Evolutionary conservation across 2,329 filamentous ascomycete genomes (phyloP).

Genomic region (Alternaria longipes): DNA sequence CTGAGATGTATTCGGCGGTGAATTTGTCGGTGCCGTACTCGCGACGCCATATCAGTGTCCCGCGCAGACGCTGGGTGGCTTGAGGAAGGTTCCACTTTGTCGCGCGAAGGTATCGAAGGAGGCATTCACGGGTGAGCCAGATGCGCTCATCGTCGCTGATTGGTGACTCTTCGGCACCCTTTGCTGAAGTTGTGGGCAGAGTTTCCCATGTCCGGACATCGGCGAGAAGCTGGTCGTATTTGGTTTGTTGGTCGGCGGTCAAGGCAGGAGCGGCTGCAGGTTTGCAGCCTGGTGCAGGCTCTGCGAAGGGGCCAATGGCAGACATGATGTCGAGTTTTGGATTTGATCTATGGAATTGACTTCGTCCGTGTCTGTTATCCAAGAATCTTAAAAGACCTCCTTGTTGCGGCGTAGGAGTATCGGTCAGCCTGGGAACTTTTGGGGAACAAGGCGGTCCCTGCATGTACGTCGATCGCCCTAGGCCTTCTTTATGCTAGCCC

Average conservation of each 20-base stretch:
- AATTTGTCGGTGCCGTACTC: conserved; percentile 82
- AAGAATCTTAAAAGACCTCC: background rate
- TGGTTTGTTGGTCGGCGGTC: conserved; percentile 78
- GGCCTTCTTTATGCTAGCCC: conserved; percentile 24
- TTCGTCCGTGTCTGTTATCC: background rate
- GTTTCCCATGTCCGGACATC: conserved; percentile 76
- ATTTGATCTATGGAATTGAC: background rate
- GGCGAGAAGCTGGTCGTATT: conserved; percentile 80
- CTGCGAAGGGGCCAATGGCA: conserved; percentile 44
- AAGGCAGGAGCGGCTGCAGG: conserved; percentile 68
- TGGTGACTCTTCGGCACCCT: conserved; percentile 66
- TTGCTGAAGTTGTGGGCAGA: conserved; percentile 70
- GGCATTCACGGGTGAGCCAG: conserved; percentile 91
- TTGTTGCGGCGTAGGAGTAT: conserved; percentile 2
- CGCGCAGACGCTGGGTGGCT: conserved; percentile 79
- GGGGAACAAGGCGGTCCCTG: conserved; percentile 23
- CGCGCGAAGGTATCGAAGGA: conserved; percentile 90
- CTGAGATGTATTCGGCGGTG: conserved; percentile 86
- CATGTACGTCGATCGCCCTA: conserved; percentile 28
- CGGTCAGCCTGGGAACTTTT: conserved; percentile 24
- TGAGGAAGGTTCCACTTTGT: conserved; percentile 84
- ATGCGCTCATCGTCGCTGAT: conserved; percentile 82
- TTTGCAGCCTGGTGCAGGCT: conserved; percentile 61
- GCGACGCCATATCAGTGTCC: conserved; percentile 85
- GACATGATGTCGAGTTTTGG: conserved; percentile 27